phyloP scores from a whole-genome alignment of 208 protist genomes.

The Trypanosomatidae sp. region DNA sequence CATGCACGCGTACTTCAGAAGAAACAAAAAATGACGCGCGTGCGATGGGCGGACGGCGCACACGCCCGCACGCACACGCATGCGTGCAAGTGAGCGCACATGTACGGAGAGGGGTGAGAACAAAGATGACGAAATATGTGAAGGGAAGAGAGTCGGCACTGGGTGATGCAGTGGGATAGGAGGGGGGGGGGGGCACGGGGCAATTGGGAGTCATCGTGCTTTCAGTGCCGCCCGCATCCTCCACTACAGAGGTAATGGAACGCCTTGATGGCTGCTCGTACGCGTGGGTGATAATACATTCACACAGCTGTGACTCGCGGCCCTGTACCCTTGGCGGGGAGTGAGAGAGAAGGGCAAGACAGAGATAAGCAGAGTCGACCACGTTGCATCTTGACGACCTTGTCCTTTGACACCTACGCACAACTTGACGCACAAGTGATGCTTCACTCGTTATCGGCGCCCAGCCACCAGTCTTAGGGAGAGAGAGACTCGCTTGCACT shows the following conservation, averaged over 20 bases:
- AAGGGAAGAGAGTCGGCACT: background rate
- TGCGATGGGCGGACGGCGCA: background rate
- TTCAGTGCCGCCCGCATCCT: background rate
- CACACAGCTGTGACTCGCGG: background rate
- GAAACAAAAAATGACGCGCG: background rate
- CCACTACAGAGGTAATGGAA: background rate
- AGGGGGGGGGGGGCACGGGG: background rate
- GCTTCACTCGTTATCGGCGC: background rate
- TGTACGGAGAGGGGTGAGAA: background rate
- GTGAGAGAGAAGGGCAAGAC: background rate
- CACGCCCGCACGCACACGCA: background rate
- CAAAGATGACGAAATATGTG: background rate
- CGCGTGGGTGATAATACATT: background rate
- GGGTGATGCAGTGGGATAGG: too few species aligned
- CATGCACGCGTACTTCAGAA: conserved; percentile 15
- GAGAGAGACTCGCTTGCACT: background rate
- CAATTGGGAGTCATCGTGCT: too few species aligned
- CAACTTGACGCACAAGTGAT: background rate
- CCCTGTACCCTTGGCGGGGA: background rate
- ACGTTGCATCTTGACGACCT: background rate
- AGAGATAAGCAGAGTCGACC: background rate
- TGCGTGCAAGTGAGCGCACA: background rate
- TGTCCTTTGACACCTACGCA: background rate
- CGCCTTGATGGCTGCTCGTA: background rate
- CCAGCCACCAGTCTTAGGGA: background rate